Base-by-base conservation (phyloP, 2,329 filamentous ascomycete species). In the Fusarium nisikadoi region DNA sequence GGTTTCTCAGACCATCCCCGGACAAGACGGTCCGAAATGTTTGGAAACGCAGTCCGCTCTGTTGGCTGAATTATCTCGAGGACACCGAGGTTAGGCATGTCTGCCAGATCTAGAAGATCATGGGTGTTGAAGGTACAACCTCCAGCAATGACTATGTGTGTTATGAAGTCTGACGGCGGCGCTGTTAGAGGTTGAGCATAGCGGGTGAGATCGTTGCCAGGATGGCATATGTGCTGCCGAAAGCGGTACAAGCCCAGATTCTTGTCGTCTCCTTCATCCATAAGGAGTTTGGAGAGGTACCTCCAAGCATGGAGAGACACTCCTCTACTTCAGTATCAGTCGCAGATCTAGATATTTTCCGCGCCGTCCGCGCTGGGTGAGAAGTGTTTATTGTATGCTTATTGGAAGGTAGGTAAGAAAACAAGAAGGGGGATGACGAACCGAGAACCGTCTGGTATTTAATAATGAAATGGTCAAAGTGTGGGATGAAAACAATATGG, bases 61-160 rank as follows among this genome's bases (percentile, higher is more conserved):
- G 75, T 70, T 3, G 82, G 82, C 65, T 85, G 81, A 19, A 86
- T 78, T 27, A 88, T 79, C 73, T 87, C 84, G 17, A 88, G 80
- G 5, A 85, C 80, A 13, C 82, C 85, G 8, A 88, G 81, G 55
- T 87, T 88, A 33, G 79, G 81, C 70, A 87, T 79, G 8, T 80
- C 74, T 0, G 83, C 72, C 36, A 88, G 76, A 23, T 74, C 75
- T 5, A 86, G 67, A 33, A 87, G 72, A 54, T 87, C 84, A 25
- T 79, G 75, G 2, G 80, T 79, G 9, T 61, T 72, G 49, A 85
- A 83, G 5, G 69, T 58, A 38, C 79, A 82, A 16, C 78, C 77
- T 8, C 80, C 80, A 29, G 80, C 81, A 55, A 86, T 80, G 61
- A 80, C 80, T 2, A 86, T 74, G 49, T 84, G 82, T 1, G 83